Base-by-base conservation (phyloP, 2,329 filamentous ascomycete genomes). In the Xylariaceae sp. region DNA sequence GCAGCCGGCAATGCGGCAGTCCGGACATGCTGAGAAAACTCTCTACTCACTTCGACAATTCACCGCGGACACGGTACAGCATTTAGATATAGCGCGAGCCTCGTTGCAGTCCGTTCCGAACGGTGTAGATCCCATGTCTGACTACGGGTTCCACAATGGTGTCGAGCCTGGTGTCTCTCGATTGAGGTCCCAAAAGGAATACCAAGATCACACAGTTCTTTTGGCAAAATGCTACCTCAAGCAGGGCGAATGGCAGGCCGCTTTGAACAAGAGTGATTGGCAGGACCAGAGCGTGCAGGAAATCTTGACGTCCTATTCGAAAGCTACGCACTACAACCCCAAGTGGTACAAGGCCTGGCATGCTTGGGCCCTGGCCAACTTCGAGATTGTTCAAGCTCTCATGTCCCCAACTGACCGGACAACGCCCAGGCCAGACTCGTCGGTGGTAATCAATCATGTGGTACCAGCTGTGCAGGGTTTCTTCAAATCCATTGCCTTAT, bases 341-440 rank as follows among this genome's bases (percentile, higher is more conserved):
- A 86, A 87, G 55, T 99, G 93, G 84, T 99, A 99, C 76, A 99
- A 99, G 73, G 94, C 95, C 7, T 99, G 94, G 94, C 94, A 99
- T 71, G 89, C 94, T 0, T 99, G 94, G 93, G 95, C 94, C 11
- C 73, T 99, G 57, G 93, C 94, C 48, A 99, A 99, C 71, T 99
- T 99, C 64, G 93, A 99, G 72, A 94, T 99, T 51, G 92, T 97
- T 36, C 96, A 94, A 62, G 84, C 88, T 0, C 76, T 94, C 51
- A 83, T 86, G 9, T 80, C 87, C 18, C 81, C 84, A 51, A 79
- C 79, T 14, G 88, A 88, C 57, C 78, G 82, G 38, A 71, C 70
- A 42, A 38, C 73, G 16, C 58, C 64, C 39, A 66, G 67, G 64
- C 60, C 84, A 38, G 87, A 88, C 51, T 82, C 85, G 38, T 80